Percentiles rank a stretch among this genome's conserved stretches.
Evolutionary conservation across 345 rosid species (phyloP).

Genomic region (Salix koriyanagi): DNA sequence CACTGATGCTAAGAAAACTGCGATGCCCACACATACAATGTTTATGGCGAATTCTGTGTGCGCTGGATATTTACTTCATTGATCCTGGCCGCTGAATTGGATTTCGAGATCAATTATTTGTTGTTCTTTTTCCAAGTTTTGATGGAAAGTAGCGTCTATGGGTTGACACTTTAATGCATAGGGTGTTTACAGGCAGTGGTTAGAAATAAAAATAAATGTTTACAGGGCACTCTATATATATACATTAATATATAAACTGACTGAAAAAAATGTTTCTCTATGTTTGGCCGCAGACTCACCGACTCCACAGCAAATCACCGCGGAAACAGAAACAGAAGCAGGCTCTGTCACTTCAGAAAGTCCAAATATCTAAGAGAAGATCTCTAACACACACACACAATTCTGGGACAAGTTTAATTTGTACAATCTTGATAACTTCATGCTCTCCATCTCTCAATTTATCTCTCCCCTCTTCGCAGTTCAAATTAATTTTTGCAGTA

Average conservation of each 20-base stretch:
- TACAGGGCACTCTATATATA: too few relatives aligned
- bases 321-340: constrained; percentile 45
- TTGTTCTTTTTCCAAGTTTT: background rate
- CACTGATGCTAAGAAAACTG: too few relatives aligned
- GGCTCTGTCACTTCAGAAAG: constrained; percentile 37
- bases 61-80: too few relatives aligned
- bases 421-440: constrained; percentile 49
- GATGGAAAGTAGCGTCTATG: too few relatives aligned
- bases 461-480: constrained; percentile 1
- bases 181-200: too few relatives aligned
- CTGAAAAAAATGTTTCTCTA: background rate
- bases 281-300: constrained; percentile 41
- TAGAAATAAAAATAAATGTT: too few relatives aligned
- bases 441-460: constrained; percentile 5
- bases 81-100: too few relatives aligned
- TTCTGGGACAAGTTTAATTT: constrained; percentile 10
- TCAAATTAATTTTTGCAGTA: background rate
- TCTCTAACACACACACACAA: constrained; percentile 2
- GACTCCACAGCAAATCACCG: constrained; percentile 37
- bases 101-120: too few relatives aligned
- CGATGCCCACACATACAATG: too few relatives aligned
- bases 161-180: too few relatives aligned
- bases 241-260: background rate
- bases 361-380: constrained; percentile 35
- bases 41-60: too few relatives aligned